Percentiles rank a stretch among this genome's conserved stretches.
Evolutionary conservation across 2,329 filamentous ascomycete species (phyloP).

Genomic region (Zymoseptoria crescenta): DNA sequence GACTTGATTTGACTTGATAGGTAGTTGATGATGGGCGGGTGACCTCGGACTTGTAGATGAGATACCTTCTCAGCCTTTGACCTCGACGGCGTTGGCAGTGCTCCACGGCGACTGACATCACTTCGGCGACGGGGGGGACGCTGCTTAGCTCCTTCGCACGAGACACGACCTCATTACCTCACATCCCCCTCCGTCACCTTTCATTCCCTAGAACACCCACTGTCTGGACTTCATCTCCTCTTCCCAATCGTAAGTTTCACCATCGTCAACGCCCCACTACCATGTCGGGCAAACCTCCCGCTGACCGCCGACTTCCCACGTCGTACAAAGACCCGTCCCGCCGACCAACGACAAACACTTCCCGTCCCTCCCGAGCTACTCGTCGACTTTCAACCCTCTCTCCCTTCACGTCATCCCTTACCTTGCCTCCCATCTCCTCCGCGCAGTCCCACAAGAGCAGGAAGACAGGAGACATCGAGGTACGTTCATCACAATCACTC

Average conservation of each 20-base stretch:
- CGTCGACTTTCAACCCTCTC: neutral
- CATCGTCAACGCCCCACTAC: neutral
- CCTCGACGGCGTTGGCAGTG: too few species aligned
- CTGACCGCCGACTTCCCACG: neutral
- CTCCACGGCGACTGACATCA: neutral
- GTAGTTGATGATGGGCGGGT: too few species aligned
- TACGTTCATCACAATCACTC: neutral
- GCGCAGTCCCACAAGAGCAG: neutral
- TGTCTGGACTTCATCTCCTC: neutral
- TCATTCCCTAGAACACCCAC: neutral
- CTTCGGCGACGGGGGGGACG: too few species aligned
- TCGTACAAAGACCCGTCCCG: neutral
- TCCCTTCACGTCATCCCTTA: too few species aligned
- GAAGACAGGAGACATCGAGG: neutral
- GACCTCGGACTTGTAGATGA: too few species aligned
- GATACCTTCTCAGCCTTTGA: too few species aligned
- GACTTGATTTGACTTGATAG: too few species aligned
- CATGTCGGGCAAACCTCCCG: neutral
- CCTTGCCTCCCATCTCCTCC: too few species aligned
- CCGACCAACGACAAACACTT: neutral
- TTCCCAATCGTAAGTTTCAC: neutral
- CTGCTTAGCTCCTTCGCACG: too few species aligned
- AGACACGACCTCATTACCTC: too few species aligned
- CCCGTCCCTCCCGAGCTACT: neutral
- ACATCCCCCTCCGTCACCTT: too few species aligned